Evolutionary conservation across 768 basidiomycete genomes (phyloP).

Genomic region (Astraeus odoratus): DNA sequence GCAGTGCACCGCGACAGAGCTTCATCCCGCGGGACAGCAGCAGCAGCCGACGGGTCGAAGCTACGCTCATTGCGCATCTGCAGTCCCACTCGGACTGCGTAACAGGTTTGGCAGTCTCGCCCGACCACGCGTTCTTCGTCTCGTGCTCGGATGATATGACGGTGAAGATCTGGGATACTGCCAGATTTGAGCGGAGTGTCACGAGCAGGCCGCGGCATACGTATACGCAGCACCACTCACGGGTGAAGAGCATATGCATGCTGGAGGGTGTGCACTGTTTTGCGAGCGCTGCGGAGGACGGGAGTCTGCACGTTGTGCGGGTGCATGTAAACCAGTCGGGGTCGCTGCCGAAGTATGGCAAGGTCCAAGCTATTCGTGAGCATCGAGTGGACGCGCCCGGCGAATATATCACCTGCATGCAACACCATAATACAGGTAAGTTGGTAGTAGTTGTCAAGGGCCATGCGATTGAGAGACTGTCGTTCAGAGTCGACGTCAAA

Average conservation of each 20-base stretch:
- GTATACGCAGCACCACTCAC: conserved; percentile 66
- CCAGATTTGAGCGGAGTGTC: conserved; percentile 89
- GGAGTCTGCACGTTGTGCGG: conserved; percentile 76
- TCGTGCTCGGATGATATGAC: conserved; percentile 93
- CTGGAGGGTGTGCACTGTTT: conserved; percentile 87
- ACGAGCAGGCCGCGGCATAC: conserved; percentile 77
- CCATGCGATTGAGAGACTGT: background rate
- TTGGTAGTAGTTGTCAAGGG: background rate
- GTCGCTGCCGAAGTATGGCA: conserved; percentile 75
- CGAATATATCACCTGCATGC: conserved; percentile 80
- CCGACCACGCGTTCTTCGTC: conserved; percentile 92
- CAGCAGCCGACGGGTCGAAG: conserved; percentile 54
- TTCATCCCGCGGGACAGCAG: conserved; percentile 61
- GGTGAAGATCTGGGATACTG: conserved; percentile 88
- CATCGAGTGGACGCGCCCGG: conserved; percentile 64
- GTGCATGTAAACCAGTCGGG: conserved; percentile 67
- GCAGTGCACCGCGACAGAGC: conserved; percentile 63
- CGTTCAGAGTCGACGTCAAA: conserved; percentile 66
- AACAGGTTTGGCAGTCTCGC: conserved; percentile 78
- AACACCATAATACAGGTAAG: conserved; percentile 72
- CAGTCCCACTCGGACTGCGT: conserved; percentile 76
- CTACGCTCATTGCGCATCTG: conserved; percentile 77
- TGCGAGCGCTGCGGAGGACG: conserved; percentile 79
- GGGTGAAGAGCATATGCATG: conserved; percentile 63
- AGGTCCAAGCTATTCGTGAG: conserved; percentile 75